These are phyloP conservation scores for Penicillium psychrosexuale DNA, from an alignment of 2,329 filamentous ascomycete genomes.

Conservation along the genomic window DNA sequence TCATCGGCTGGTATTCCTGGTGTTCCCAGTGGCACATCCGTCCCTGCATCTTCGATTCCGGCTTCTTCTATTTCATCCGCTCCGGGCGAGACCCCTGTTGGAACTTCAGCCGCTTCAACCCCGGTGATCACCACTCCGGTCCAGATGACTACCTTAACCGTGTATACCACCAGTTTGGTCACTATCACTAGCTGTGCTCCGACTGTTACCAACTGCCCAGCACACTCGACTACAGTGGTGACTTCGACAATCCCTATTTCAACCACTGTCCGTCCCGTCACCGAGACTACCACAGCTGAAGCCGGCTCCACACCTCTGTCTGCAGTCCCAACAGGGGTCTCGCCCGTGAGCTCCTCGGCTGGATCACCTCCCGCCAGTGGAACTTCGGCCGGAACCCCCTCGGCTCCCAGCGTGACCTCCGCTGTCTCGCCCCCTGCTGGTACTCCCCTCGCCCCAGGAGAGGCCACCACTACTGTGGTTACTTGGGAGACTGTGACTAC, in stretches of 20 bases:
- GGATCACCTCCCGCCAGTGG: neutral
- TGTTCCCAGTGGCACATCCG: neutral
- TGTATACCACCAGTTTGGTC: slow-evolving; percentile 35
- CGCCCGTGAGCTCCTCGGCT: neutral
- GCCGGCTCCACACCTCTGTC: neutral
- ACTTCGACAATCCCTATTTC: slow-evolving; percentile 45
- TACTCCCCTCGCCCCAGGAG: neutral
- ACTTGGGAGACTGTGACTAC: slow-evolving; percentile 31
- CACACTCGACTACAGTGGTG: slow-evolving; percentile 47
- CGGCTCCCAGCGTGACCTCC: neutral
- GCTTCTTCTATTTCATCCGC: neutral
- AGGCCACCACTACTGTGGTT: slow-evolving; percentile 25
- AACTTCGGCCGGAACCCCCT: neutral
- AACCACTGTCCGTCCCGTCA: neutral
- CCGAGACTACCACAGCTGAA: neutral
- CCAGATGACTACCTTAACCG: slow-evolving; percentile 34
- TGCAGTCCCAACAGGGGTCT: neutral
- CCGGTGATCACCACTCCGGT: slow-evolving; percentile 1
- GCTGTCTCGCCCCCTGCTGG: neutral
- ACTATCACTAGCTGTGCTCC: slow-evolving; percentile 42
- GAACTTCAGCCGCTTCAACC: neutral
- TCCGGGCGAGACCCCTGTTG: neutral
- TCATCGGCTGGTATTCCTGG: neutral
- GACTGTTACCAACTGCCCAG: slow-evolving; percentile 50
- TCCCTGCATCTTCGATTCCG: neutral